A percentile compares a stretch with the other conserved stretches of the same genome.
These are phyloP conservation scores for Aspergillus caelatus DNA, from an alignment of 2,329 filamentous ascomycete species.

Conservation along the genomic window DNA sequence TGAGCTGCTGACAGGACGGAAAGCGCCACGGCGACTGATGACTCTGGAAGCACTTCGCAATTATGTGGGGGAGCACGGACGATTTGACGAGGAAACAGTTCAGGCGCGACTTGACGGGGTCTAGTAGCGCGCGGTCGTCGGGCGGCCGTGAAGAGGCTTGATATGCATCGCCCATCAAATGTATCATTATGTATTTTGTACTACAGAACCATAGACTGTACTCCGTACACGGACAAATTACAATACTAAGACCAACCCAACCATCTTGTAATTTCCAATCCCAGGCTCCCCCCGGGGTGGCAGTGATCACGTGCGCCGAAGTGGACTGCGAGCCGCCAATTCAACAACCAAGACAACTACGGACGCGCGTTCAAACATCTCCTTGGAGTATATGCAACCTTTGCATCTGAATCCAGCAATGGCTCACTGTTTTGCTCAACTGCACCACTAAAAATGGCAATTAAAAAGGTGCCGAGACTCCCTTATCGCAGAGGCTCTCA, in stretches of 20 bases:
- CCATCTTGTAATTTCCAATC: neutral
- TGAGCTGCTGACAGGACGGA: constrained; percentile 75
- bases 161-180: neutral
- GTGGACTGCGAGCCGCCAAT: neutral
- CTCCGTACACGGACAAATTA: neutral
- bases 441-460: constrained; percentile 9
- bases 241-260: neutral
- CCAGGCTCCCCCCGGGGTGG: too few species aligned
- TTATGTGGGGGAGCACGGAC: constrained; percentile 38
- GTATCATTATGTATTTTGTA: neutral
- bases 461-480: constrained; percentile 17
- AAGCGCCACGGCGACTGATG: constrained; percentile 73
- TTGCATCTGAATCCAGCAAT: constrained; percentile 4
- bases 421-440: constrained; percentile 1
- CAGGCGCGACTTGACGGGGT: constrained; percentile 36
- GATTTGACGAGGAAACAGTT: constrained; percentile 43
- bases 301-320: neutral
- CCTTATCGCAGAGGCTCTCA: constrained; percentile 34
- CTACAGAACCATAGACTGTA: neutral
- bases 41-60: constrained; percentile 60
- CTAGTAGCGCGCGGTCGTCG: constrained; percentile 4
- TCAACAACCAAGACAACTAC: neutral
- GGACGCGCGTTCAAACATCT: constrained; percentile 9
- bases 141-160: neutral
- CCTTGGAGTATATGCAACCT: neutral